Base-by-base conservation (phyloP, 2,329 filamentous ascomycete species). In the Trichoderma sp. region DNA sequence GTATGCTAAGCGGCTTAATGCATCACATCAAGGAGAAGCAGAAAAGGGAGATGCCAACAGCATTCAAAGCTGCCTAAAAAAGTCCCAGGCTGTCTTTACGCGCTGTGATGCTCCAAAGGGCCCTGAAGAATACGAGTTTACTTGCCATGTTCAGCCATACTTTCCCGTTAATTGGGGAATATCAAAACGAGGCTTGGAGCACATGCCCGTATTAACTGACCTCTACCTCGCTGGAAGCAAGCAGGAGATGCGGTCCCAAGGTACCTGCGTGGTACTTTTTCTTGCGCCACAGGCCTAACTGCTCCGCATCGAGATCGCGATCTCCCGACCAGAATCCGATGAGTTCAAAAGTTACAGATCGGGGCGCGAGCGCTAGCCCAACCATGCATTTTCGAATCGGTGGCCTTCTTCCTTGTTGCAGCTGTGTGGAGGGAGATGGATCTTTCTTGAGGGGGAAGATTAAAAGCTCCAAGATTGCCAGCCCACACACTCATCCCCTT, bases 291-390 rank as follows among this genome's bases (percentile, higher is more conserved):
- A 62, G 60, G 29, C 31, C n/a, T 63, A 63, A 33, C 60, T 35
- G 60, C 60, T 63, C 60, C 60, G 60, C 60, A 63, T 35, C 60
- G 60, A 63, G 60, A 63, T 63, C 60, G 60, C 60, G 60, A 63
- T 63, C 60, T 63, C 31, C 60, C 60, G 60, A 35, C 27, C 60
- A 63, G 60, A 63, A 63, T 63, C 60, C 60, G 60, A 63, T 63
- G 60, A 33, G 33, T 63, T 63, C 60, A 63, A 35, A 63, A 63
- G 60, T 63, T 63, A 35, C 60, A 63, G 60, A 63, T 63, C 60
- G 60, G 33, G 60, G 60, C 33, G 11, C 11, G 21, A 21, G 29
- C 60, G 18, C 60, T 63, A 63, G 60, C 60, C 60, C 60, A 33
- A 33, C 60, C 60, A 63, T 35, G 60, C 60, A 21, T 35, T 63